phyloP scores from a whole-genome alignment of 164 flowering plant species.

The Vitis rupestris region DNA sequence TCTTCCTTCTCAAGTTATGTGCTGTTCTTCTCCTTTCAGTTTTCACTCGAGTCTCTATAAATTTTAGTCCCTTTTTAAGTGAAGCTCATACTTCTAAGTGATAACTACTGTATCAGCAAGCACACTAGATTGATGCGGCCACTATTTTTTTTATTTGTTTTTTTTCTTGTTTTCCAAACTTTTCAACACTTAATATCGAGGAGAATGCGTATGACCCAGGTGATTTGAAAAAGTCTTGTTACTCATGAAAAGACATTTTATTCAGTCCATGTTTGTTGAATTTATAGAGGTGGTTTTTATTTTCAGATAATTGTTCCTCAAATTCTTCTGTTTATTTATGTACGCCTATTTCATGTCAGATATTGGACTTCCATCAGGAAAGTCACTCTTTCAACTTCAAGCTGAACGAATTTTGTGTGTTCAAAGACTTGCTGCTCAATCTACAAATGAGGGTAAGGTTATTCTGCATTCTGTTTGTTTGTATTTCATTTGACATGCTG shows the following conservation, averaged over 20 bases:
- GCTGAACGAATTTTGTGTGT: constrained; percentile 89
- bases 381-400: constrained; percentile 96
- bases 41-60: too few relatives aligned
- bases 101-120: too few relatives aligned
- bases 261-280: not conserved
- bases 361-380: constrained; percentile 97
- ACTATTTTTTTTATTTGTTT: too few relatives aligned
- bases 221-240: not conserved
- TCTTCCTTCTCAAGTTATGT: too few relatives aligned
- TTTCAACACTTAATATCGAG: too few relatives aligned
- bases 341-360: constrained; percentile 34
- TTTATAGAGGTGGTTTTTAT: not conserved
- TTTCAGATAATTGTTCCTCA: not conserved
- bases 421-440: constrained; percentile 82
- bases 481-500: constrained; percentile 1
- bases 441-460: constrained; percentile 64
- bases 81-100: too few relatives aligned
- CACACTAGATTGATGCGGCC: too few relatives aligned
- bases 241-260: not conserved
- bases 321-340: not conserved
- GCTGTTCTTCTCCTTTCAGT: too few relatives aligned
- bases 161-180: too few relatives aligned
- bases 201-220: too few relatives aligned
- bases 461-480: not conserved
- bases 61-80: too few relatives aligned